Percentiles rank a stretch among this genome's conserved stretches.
phyloP scores from a whole-genome alignment of 768 basidiomycete species.

The Suillus fuscotomentosus region DNA sequence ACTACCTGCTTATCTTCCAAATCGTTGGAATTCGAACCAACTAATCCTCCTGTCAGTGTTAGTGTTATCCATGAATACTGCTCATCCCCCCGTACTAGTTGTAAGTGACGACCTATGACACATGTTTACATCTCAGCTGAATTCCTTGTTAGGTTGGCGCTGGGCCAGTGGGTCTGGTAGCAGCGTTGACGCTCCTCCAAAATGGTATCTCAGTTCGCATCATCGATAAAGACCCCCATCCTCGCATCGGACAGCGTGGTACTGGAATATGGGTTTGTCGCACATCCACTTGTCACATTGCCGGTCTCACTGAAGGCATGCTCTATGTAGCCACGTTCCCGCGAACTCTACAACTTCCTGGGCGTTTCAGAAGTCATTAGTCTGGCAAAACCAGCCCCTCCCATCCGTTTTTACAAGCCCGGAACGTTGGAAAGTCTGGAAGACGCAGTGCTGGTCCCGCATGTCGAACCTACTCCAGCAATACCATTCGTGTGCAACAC shows the following conservation, averaged over 20 bases:
- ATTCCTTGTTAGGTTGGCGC: constrained; percentile 5
- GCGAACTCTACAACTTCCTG: constrained; percentile 39
- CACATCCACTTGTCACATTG: background rate
- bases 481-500: constrained; percentile 24
- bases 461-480: constrained; percentile 18
- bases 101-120: background rate
- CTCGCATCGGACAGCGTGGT: constrained; percentile 37
- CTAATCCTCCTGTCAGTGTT: background rate
- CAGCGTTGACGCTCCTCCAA: constrained; percentile 12
- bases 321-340: constrained; percentile 37
- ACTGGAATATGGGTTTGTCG: constrained; percentile 35
- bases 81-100: constrained; percentile 4
- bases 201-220: constrained; percentile 14
- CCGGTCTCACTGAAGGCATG: background rate
- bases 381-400: constrained; percentile 24
- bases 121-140: background rate
- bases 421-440: constrained; percentile 1
- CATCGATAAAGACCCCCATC: constrained; percentile 16
- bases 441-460: constrained; percentile 15
- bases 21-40: no score
- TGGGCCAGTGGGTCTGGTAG: constrained; percentile 10
- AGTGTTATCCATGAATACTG: background rate
- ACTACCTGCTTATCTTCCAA: no score
- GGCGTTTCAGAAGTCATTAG: constrained; percentile 36
- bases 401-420: constrained; percentile 32